Evolutionary conservation across 306 rosid species (phyloP).

Genomic region (Ammopiptanthus mongolicus): DNA sequence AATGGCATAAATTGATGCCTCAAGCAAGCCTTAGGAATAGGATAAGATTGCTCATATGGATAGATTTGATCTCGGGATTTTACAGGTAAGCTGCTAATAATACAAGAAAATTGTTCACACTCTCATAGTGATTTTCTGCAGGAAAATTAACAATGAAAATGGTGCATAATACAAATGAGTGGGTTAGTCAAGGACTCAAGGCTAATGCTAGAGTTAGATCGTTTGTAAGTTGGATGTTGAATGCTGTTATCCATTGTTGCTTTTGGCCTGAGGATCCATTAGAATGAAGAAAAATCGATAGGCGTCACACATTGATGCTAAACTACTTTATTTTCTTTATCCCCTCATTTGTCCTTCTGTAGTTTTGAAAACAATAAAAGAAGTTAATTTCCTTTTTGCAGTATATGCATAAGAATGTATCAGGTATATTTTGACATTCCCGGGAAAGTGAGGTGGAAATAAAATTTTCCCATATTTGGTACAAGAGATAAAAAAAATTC

Average conservation of each 20-base stretch:
- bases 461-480: too few species aligned
- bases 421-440: too few species aligned
- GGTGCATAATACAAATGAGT: background rate
- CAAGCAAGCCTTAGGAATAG: background rate
- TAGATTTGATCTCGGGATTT: background rate
- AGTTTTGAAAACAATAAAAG: background rate
- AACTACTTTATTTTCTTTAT: background rate
- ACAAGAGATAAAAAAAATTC: too few species aligned
- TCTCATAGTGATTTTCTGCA: background rate
- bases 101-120: background rate
- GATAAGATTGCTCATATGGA: background rate
- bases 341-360: background rate
- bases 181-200: background rate
- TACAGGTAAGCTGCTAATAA: background rate
- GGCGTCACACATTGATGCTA: background rate
- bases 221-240: background rate
- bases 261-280: background rate
- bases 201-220: background rate
- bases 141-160: background rate
- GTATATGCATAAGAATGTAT: background rate
- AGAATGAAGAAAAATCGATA: background rate
- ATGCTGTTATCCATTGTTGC: background rate
- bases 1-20: background rate
- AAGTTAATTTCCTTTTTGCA: background rate
- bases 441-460: too few species aligned